phyloP scores from a whole-genome alignment of 768 basidiomycete species.

The Rhodosporidiobolus sp. region DNA sequence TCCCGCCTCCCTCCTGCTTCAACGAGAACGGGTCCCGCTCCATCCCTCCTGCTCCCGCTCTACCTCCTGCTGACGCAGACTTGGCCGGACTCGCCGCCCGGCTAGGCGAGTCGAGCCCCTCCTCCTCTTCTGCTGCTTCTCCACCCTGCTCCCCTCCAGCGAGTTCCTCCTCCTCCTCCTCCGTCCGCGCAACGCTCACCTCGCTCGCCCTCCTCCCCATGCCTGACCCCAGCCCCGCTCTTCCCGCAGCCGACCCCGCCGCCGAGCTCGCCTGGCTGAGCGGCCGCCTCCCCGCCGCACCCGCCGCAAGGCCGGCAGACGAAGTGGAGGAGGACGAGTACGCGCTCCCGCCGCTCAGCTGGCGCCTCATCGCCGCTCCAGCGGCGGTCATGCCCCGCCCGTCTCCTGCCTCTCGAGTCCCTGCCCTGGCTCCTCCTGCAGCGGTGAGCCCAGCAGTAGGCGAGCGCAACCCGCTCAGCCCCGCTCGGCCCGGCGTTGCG shows the following conservation, averaged over 20 bases:
- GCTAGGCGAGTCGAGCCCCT: too few relatives aligned
- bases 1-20: background rate
- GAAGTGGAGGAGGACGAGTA: background rate
- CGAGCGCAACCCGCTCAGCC: too few relatives aligned
- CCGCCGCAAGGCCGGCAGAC: too few relatives aligned
- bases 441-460: too few relatives aligned
- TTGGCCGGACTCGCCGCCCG: background rate
- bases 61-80: background rate
- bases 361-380: background rate
- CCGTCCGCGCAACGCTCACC: background rate
- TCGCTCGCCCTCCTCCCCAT: background rate
- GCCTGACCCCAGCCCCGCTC: background rate
- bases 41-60: background rate
- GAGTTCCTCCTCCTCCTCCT: background rate
- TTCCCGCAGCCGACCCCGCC: background rate
- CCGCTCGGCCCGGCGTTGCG: background rate
- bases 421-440: background rate
- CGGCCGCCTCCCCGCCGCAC: background rate
- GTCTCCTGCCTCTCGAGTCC: background rate
- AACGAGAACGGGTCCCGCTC: conserved; percentile 27
- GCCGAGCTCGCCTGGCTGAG: background rate
- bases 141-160: background rate
- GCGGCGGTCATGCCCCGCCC: background rate
- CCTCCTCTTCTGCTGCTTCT: background rate
- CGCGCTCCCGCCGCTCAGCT: background rate